Evolutionary conservation across 2,329 filamentous ascomycete species (phyloP), one percentile per base, ranked within the genome.

Genomic region (Monilinia fructicola): DNA sequence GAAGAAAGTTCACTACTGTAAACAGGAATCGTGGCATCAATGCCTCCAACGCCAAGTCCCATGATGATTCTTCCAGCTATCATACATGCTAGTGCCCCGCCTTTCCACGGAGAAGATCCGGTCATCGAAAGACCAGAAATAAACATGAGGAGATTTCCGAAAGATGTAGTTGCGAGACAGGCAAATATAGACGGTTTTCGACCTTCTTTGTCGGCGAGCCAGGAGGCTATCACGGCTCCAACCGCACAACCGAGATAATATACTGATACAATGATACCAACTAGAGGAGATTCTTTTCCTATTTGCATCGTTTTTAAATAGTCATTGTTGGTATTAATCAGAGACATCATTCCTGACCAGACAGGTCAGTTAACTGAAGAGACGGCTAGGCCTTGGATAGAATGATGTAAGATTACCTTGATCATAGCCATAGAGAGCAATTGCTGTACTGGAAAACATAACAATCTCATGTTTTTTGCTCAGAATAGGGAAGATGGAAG

Each of bases 341-440:
- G 82, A 68, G 90, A 93, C 91, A 94, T 94, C 73, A 95, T 91
- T 54, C 73, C 71, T 74, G 28, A 4, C 11, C 11, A 42, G 35
- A n/a, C 11, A 12, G 12, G 21, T 50, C 26, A 42, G 35, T 23
- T 23, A 16, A 26, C 28, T 16, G 10, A 23, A 31, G 21, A 54
- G 31, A 14, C 18, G 46, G 14, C 18, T 26, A 54, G 7, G 16
- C 4, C 12, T 23, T 16, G 18, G 31, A 26, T 28, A 11, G 4
- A 23, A 18, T 44, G 26, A 53, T 26, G 10, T 69, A 35, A 35
- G 3, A 7, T 35, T 35, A 74, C 91, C 91, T 78, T 94, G 91
- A 77, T 94, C 91, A 81, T 94, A 94, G 70, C 91, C 91, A 76
- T 95, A 95, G n/a, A 95, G 81, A 74, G 76, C 77, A 63, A 80